Percentiles rank a stretch among this genome's conserved stretches.
These are phyloP conservation scores for Penicillium waksmanii DNA, from an alignment of 495 filamentous ascomycete genomes.

Conservation along the genomic window DNA sequence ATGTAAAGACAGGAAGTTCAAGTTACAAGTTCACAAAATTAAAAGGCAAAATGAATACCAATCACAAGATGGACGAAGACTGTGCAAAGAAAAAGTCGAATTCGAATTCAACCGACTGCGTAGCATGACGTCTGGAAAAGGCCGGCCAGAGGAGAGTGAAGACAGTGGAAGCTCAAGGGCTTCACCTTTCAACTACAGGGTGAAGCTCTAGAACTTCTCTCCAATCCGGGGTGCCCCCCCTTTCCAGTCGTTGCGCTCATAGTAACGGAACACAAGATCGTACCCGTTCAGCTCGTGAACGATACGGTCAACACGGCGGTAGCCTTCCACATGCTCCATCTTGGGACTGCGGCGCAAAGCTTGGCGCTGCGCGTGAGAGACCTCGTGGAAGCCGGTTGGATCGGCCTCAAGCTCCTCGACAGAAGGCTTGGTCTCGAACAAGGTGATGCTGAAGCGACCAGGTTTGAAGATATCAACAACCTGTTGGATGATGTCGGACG, in stretches of 20 bases:
- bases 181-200: neutral
- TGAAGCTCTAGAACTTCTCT: constrained; percentile 49
- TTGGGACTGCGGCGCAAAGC: constrained; percentile 58
- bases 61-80: neutral
- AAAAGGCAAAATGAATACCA: constrained; percentile 1
- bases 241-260: constrained; percentile 90
- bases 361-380: constrained; percentile 47
- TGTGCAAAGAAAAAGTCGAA: constrained; percentile 1
- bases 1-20: constrained; percentile 16
- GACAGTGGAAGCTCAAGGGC: constrained; percentile 1
- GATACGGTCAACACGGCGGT: constrained; percentile 89
- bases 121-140: constrained; percentile 23
- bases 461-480: constrained; percentile 96
- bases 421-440: constrained; percentile 86
- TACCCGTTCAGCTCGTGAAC: constrained; percentile 98
- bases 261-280: constrained; percentile 95
- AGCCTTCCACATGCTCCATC: constrained; percentile 85
- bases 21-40: too few relatives aligned
- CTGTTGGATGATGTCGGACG: constrained; percentile 86
- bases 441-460: constrained; percentile 92
- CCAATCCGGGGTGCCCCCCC: constrained; percentile 77
- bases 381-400: constrained; percentile 41
- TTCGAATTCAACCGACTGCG: neutral
- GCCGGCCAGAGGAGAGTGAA: constrained; percentile 16
- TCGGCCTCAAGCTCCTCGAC: constrained; percentile 43